Conservation (phyloP, 768 basidiomycete genomes). For the Trametes villosa region DNA sequence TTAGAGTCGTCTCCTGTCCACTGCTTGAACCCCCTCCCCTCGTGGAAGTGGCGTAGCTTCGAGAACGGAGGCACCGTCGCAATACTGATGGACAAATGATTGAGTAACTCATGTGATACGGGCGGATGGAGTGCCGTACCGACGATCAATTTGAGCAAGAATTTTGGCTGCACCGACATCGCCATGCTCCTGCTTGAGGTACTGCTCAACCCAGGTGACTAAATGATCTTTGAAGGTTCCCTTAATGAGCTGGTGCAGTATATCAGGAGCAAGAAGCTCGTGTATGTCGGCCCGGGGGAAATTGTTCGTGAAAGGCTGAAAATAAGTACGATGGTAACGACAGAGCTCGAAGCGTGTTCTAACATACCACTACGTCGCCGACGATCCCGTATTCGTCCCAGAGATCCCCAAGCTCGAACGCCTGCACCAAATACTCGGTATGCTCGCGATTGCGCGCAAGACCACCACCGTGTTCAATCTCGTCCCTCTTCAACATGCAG, state of each 20-base stretch:
- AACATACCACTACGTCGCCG: conserved; percentile 15
- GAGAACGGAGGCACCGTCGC: conserved; percentile 18
- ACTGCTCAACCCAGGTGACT: conserved; percentile 24
- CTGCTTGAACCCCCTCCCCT: conserved; percentile 27
- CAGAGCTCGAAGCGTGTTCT: background rate
- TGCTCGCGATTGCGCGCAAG: background rate
- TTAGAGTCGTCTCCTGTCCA: conserved; percentile 31
- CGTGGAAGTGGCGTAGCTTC: conserved; percentile 19
- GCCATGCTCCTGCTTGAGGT: conserved; percentile 23
- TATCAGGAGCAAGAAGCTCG: conserved; percentile 23
- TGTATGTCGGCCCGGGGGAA: conserved; percentile 30
- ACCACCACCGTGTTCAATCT: background rate
- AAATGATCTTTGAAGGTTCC: conserved; percentile 29
- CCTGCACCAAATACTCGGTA: conserved; percentile 8
- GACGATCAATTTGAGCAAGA: conserved; percentile 22
- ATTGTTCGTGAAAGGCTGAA: conserved; percentile 25
- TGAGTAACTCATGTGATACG: too few relatives aligned
- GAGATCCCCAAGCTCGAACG: conserved; percentile 7
- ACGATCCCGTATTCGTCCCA: conserved; percentile 24
- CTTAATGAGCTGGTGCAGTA: conserved; percentile 21
- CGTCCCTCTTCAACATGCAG: background rate
- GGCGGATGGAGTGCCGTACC: too few relatives aligned
- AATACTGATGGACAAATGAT: conserved; percentile 1
- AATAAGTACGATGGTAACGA: background rate
- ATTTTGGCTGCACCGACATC: background rate